Conservation (phyloP, 2,329 filamentous ascomycete genomes). For the Zopfia rhizophila region DNA sequence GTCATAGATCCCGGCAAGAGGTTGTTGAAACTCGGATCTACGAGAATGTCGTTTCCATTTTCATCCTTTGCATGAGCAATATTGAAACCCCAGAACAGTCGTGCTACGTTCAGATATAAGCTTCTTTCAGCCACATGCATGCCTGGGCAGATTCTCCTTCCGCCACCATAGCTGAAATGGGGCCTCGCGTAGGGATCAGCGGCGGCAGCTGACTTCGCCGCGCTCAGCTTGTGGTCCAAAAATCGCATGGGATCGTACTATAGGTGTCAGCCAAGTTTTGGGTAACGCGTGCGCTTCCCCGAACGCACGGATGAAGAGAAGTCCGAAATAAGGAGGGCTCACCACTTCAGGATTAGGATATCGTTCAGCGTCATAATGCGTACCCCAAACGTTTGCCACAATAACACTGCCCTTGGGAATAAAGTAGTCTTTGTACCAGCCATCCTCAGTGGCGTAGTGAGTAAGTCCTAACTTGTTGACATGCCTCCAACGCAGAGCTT, state of each 20-base stretch:
- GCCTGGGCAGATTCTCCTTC: slow-evolving; percentile 36
- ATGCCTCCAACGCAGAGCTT: slow-evolving; percentile 42
- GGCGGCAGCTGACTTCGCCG: slow-evolving; percentile 33
- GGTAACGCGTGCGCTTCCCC: no score
- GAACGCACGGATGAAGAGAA: no score
- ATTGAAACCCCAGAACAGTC: slow-evolving; percentile 49
- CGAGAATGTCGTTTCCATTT: slow-evolving; percentile 35
- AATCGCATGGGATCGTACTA: slow-evolving; percentile 44
- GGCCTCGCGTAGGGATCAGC: slow-evolving; percentile 34
- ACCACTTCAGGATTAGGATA: slow-evolving; percentile 37
- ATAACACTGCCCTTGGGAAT: slow-evolving; percentile 49
- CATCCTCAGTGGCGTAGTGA: slow-evolving; percentile 38
- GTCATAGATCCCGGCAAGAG: slow-evolving; percentile 45
- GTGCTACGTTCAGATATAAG: slow-evolving; percentile 43
- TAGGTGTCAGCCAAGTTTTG: no score
- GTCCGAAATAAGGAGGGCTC: no score
- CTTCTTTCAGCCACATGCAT: slow-evolving; percentile 35
- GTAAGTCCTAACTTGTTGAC: slow-evolving; percentile 24
- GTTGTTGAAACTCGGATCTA: slow-evolving; percentile 36
- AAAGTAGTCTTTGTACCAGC: slow-evolving; percentile 40
- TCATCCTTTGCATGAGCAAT: slow-evolving; percentile 36
- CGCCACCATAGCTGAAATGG: slow-evolving; percentile 37
- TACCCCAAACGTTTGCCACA: slow-evolving; percentile 23
- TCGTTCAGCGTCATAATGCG: slow-evolving; percentile 39
- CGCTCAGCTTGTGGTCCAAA: slow-evolving; percentile 23